phyloP scores from a whole-genome alignment of 139 green algal species.

The Penium margaritaceum region DNA sequence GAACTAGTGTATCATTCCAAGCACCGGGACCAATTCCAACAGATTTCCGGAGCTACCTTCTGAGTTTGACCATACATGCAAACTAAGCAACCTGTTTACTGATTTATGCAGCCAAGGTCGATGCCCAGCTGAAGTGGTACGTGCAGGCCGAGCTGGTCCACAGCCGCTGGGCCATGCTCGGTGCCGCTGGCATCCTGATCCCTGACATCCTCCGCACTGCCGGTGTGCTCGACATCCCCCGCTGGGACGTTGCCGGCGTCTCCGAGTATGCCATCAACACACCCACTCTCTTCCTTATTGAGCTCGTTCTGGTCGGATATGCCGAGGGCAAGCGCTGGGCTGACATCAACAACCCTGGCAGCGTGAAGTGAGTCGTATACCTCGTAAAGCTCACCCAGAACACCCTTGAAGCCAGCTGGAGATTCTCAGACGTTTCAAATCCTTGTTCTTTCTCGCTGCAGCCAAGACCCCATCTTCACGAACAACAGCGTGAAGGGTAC shows the following conservation, averaged over 20 bases:
- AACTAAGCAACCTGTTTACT: too few species aligned
- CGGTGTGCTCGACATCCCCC: conserved; percentile 34
- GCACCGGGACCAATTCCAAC: too few species aligned
- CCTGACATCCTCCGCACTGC: conserved; percentile 43
- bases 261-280: conserved; percentile 42
- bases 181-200: conserved; percentile 46
- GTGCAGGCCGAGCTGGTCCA: conserved; percentile 53
- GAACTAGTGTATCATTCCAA: too few species aligned
- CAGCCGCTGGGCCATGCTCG: conserved; percentile 55
- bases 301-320: conserved; percentile 55
- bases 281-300: conserved; percentile 43
- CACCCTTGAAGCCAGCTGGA: neutral
- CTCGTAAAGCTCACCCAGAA: too few species aligned
- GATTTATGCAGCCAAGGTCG: too few species aligned
- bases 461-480: conserved; percentile 42
- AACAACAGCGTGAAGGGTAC: conserved; percentile 44
- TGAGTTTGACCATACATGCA: too few species aligned
- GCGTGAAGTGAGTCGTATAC: conserved; percentile 37
- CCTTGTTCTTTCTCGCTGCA: conserved; percentile 1
- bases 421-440: neutral
- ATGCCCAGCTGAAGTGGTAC: conserved; percentile 53
- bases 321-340: conserved; percentile 53
- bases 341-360: conserved; percentile 54
- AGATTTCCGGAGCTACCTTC: too few species aligned
- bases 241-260: conserved; percentile 43